These are phyloP conservation scores for Cardiosporidium cionae DNA, from an alignment of 169 alveolate species.

Conservation along the genomic window DNA sequence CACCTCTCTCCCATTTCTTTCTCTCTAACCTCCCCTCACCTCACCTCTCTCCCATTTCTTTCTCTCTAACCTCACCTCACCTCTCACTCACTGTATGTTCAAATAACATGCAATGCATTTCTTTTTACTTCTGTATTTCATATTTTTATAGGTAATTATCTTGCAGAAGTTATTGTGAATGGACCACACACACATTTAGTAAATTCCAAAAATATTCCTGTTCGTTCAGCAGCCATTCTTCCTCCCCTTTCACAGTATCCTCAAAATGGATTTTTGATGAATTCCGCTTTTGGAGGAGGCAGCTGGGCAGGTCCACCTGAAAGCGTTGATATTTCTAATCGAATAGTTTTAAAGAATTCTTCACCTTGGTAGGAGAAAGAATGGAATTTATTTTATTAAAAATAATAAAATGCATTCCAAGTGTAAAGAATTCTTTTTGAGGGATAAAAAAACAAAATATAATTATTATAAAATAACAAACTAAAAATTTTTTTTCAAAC, in stretches of 20 bases:
- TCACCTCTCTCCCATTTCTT: too few species aligned
- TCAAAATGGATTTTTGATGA: background rate
- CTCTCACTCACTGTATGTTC: background rate
- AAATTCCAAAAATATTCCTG: background rate
- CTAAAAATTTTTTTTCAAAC: too few species aligned
- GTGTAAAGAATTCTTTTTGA: too few species aligned
- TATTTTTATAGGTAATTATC: background rate
- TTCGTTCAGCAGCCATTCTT: background rate
- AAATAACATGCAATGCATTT: background rate
- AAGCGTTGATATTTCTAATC: background rate
- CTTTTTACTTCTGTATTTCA: background rate
- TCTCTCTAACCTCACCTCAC: too few species aligned
- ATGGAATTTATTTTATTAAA: background rate
- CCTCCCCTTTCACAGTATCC: conserved; percentile 2
- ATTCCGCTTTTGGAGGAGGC: background rate
- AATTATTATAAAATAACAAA: too few species aligned
- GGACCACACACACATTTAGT: conserved; percentile 11
- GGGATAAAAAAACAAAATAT: too few species aligned
- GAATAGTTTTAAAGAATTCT: background rate
- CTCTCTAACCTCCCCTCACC: too few species aligned
- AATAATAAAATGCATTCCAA: too few species aligned
- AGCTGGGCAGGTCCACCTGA: background rate
- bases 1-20: too few species aligned
- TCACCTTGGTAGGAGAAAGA: background rate
- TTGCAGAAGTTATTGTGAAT: conserved; percentile 2